Conservation (phyloP, 257 asterid genomes). For the Handroanthus guayacan region DNA sequence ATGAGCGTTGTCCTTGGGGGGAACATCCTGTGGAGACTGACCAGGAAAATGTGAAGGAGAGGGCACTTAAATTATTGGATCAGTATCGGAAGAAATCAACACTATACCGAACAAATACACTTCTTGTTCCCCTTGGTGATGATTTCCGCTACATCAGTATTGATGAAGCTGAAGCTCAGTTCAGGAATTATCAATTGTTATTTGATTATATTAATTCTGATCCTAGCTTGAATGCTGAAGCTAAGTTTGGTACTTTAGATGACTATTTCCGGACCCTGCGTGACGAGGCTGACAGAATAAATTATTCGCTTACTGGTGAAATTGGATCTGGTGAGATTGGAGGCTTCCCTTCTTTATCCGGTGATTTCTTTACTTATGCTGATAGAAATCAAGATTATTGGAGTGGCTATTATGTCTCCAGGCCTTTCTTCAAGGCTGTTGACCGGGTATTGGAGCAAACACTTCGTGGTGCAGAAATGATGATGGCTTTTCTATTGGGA, state of each 20-base stretch:
- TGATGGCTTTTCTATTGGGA: conserved; percentile 91
- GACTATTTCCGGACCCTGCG: conserved; percentile 84
- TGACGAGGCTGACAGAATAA: conserved; percentile 85
- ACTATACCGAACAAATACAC: conserved; percentile 94
- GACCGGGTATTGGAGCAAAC: conserved; percentile 96
- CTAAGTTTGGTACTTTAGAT: conserved; percentile 90
- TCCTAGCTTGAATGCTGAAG: conserved; percentile 90
- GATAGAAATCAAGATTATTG: conserved; percentile 96
- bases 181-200: conserved; percentile 86
- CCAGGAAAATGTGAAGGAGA: conserved; percentile 91
- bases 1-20: conserved; percentile 97
- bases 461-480: conserved; percentile 92
- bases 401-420: conserved; percentile 98
- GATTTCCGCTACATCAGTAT: conserved; percentile 95
- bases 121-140: conserved; percentile 96
- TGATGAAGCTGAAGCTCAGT: conserved; percentile 99
- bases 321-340: conserved; percentile 85
- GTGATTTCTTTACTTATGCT: conserved; percentile 95
- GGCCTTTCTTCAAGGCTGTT: conserved; percentile 98
- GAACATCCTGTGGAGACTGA: conserved; percentile 87
- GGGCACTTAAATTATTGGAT: conserved; percentile 81
- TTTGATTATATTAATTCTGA: conserved; percentile 92
- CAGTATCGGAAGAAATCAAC: conserved; percentile 92
- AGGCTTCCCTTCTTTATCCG: conserved; percentile 93
- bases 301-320: conserved; percentile 74